A percentile compares a stretch with the other conserved stretches of the same genome.
These are phyloP conservation scores for Klebsormidium nitens DNA, from an alignment of 139 green algal species.

Conservation along the genomic window DNA sequence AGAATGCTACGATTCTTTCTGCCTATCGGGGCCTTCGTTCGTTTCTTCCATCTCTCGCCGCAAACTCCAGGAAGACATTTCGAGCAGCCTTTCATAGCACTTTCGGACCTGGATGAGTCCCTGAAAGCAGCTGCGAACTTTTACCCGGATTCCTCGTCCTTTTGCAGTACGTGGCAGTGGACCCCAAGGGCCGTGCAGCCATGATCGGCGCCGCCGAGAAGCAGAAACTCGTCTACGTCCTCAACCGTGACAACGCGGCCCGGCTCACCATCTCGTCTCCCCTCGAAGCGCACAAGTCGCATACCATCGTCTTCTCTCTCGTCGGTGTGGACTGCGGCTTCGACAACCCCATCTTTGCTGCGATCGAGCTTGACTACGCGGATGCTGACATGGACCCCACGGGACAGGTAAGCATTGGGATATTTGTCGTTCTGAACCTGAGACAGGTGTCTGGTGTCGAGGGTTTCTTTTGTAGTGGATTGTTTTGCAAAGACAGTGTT, in stretches of 20 bases:
- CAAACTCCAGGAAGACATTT: too few relatives aligned
- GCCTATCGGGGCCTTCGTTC: too few relatives aligned
- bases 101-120: too few relatives aligned
- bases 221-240: slow-evolving; percentile 98
- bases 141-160: too few relatives aligned
- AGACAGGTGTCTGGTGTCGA: neutral
- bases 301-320: slow-evolving; percentile 77
- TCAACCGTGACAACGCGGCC: slow-evolving; percentile 89
- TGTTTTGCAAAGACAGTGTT: too few relatives aligned
- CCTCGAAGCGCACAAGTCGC: slow-evolving; percentile 92
- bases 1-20: too few relatives aligned
- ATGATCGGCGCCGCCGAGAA: slow-evolving; percentile 94
- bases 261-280: slow-evolving; percentile 95
- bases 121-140: too few relatives aligned
- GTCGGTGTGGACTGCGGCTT: slow-evolving; percentile 90
- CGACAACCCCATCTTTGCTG: slow-evolving; percentile 97
- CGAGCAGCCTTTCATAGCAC: too few relatives aligned
- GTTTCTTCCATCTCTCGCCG: too few relatives aligned
- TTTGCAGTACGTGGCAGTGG: slow-evolving; percentile 65
- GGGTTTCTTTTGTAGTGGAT: too few relatives aligned
- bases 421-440: too few relatives aligned
- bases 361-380: slow-evolving; percentile 95
- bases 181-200: slow-evolving; percentile 90
- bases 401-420: too few relatives aligned
- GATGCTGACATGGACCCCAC: slow-evolving; percentile 69